A percentile compares a stretch with the other conserved stretches of the same genome.
Evolutionary conservation across 306 rosid species (phyloP).

Genomic region (Cicer cuneatum): DNA sequence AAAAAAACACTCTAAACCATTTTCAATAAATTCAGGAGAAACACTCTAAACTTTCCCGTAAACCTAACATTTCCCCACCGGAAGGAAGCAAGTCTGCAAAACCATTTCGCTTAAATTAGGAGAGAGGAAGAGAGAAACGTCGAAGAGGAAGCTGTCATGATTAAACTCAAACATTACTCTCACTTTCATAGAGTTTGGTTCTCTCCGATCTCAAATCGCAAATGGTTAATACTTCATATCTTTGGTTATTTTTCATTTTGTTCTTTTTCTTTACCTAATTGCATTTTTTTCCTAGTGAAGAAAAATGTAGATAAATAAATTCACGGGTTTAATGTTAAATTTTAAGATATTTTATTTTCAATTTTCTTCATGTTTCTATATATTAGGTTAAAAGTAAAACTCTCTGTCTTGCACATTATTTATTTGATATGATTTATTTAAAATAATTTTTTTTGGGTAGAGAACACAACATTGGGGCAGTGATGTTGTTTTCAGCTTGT

Average conservation of each 20-base stretch:
- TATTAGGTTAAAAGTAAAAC: constrained; percentile 1
- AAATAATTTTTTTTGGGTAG: background rate
- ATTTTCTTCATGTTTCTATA: background rate
- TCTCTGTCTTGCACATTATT: background rate
- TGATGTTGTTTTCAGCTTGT: constrained; percentile 39
- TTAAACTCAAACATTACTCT: background rate
- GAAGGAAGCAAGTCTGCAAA: background rate
- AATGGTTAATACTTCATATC: background rate
- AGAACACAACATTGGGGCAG: constrained; percentile 19
- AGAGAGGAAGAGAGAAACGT: background rate
- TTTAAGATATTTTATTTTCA: background rate
- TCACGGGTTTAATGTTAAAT: background rate
- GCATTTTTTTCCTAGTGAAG: background rate
- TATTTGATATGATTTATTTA: background rate
- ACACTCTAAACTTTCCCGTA: no score
- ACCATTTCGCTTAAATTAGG: background rate
- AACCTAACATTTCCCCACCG: no score
- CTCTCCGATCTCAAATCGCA: background rate
- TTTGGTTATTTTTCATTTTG: background rate
- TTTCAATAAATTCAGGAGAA: no score
- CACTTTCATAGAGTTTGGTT: background rate
- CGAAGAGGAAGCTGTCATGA: background rate
- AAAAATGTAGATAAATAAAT: background rate
- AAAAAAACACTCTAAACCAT: no score
- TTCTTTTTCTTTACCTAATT: background rate